Evolutionary conservation across 768 basidiomycete genomes (phyloP), one percentile per base, ranked within the genome.

Genomic region (Psilocybe sp.): DNA sequence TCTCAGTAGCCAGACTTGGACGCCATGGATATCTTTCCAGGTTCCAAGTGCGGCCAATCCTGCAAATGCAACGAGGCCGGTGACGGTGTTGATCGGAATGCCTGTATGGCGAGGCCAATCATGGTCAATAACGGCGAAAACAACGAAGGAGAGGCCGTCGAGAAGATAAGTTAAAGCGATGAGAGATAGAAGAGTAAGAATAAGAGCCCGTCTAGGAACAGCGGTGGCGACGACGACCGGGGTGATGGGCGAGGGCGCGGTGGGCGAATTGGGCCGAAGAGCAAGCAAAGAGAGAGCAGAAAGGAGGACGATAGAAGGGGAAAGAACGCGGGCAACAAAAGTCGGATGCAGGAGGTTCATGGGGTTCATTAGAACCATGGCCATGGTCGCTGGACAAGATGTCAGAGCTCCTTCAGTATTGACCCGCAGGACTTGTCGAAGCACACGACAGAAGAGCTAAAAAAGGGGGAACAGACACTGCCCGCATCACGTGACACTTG

Each of bases 21-120:
- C 75, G 33, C 85, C 86, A 28, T 80, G 77, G 47, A 87, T 71
- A 54, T 89, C 89, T 67, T 92, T 90, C 81, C 83, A 91, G 11
- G 87, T 77, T 8, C 90, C 90, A 39, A 90, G 70, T 9, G 82
- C 81, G 12, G 89, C 86, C 43, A 92, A 70, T 34, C 86, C 85
- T 33, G 82, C 71, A 57, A 88, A 89, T 4, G 84, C 86, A 37
- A 81, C 60, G 31, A 91, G 74, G 47, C 88, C 90, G 39, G 85
- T 64, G 38, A 90, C 60, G 37, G 89, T 72, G 57, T 79, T 87
- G 61, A 84, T 65, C 59, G 87, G 85, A 37, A 87, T 75, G 18
- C 84, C 88, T 7, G 84, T 82, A 52, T 72, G 59, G 36, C 65
- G 70, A 11, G 78, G 79, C 89, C 92, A 92, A 9, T 72, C 52